phyloP scores from a whole-genome alignment of 2,329 filamentous ascomycete species.

The Sporothrix pseudoabietina region DNA sequence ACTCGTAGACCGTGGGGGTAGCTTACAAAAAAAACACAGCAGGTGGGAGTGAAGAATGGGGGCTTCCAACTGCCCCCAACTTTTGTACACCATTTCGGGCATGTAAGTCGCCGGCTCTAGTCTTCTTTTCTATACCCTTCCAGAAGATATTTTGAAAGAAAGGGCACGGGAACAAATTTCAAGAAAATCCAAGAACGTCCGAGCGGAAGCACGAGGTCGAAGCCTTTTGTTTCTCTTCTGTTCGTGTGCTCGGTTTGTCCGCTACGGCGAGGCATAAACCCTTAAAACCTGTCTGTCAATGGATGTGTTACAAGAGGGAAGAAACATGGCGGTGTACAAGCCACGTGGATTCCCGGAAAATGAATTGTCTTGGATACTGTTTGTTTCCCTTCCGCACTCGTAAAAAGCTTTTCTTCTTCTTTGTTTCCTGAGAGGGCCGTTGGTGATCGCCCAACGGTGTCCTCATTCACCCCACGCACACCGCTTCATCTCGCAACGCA shows the following conservation, averaged over 20 bases:
- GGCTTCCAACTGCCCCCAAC: not conserved
- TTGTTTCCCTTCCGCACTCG: not conserved
- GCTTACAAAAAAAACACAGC: not conserved
- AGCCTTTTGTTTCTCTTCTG: not conserved
- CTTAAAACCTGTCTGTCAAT: not conserved
- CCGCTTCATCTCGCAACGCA: not conserved
- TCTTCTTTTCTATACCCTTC: not conserved
- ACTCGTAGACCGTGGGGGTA: slow-evolving; percentile 13
- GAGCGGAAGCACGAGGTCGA: not conserved
- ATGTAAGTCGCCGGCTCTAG: not conserved
- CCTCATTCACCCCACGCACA: slow-evolving; percentile 4
- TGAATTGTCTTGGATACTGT: not conserved
- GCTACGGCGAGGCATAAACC: not conserved
- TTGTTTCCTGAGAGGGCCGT: not conserved
- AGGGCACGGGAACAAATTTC: not conserved
- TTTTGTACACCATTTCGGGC: not conserved
- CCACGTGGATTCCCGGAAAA: not conserved
- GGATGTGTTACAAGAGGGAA: not conserved
- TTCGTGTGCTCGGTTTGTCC: not conserved
- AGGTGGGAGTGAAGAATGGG: slow-evolving; percentile 19
- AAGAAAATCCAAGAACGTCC: not conserved
- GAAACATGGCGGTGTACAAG: not conserved
- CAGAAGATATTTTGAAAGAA: not conserved
- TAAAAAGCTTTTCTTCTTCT: not conserved
- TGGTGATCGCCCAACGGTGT: not conserved